phyloP scores from a whole-genome alignment of 2,329 filamentous ascomycete species.

The Alternaria consortialis region DNA sequence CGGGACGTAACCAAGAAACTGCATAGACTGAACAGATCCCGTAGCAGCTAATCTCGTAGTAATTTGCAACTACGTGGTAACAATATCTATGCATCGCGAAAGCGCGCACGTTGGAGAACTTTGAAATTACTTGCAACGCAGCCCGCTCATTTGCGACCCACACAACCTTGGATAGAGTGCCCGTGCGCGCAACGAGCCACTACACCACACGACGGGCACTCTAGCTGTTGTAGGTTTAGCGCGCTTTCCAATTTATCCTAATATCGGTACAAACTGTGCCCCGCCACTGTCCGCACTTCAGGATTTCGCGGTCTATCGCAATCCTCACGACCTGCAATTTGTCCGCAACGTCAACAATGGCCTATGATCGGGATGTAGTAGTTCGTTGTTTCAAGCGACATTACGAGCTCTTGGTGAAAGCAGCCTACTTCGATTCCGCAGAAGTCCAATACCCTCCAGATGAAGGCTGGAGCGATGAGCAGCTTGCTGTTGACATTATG shows the following conservation, averaged over 20 bases:
- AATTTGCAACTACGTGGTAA: no score
- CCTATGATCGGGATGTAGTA: conserved; percentile 13
- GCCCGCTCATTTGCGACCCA: no score
- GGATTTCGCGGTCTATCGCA: neutral
- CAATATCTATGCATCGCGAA: no score
- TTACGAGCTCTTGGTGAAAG: conserved; percentile 11
- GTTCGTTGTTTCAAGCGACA: conserved; percentile 15
- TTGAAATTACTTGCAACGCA: no score
- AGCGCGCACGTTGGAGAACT: no score
- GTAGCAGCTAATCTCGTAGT: no score
- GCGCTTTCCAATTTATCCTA: neutral
- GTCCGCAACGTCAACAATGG: conserved; percentile 3
- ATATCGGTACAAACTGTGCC: conserved; percentile 3
- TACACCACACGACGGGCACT: no score
- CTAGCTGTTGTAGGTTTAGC: no score
- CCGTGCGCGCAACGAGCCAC: no score
- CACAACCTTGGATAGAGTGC: no score
- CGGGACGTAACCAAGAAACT: no score
- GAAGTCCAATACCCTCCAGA: conserved; percentile 9
- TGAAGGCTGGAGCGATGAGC: conserved; percentile 17
- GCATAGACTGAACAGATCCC: no score
- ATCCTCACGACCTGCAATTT: neutral
- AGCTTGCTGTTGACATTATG: conserved; percentile 17
- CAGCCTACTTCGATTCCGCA: conserved; percentile 14
- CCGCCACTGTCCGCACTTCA: conserved; percentile 6